Evolutionary conservation across 1,139 yeast species (phyloP), one percentile per base, ranked within the genome.

Genomic region (Blastobotrys buckinghamii): DNA sequence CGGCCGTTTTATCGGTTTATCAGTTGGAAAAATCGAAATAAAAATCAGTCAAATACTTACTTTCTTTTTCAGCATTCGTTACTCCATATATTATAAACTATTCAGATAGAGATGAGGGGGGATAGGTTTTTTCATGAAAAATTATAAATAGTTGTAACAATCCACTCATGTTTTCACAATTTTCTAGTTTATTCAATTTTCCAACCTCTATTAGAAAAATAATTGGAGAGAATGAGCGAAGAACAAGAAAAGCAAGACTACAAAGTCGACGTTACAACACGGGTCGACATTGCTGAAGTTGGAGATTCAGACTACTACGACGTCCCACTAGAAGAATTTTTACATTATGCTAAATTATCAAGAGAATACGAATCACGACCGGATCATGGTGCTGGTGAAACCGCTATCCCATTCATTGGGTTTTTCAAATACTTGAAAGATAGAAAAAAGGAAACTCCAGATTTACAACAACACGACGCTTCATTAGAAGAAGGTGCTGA

Each of bases 271-370:
- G 32, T 29, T 12, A 29, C 32, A 6, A 29, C 32, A 29, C 32
- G 9, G 9, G 32, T 29, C 10, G 29, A 26, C 6, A 10, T 26
- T n/a, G 9, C 9, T 3, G 9, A 10, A 6, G 3, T 3, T 13
- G 4, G 12, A 3, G 9, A 13, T 12, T 13, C n/a, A 13, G 58
- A 57, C 37, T 42, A 49, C 38, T 54, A 54, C 49, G 47, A 57
- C 40, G 54, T 63, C n/a, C 66, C 68, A 6, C 39, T 64, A 15
- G 64, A 63, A 54, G 65, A 59, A 36, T 66, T 60, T 45, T 50
- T 58, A 10, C 56, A 65, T 57, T 64, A 61, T 39, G 69, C 70
- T 5, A 48, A 48, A 12, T 49, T 65, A 30, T 68, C 65, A 52
- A 61, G 70, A 40, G 61, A 61, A 20, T 48, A 44, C 38, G 69